A percentile compares a stretch with the other conserved stretches of the same genome.
Conservation (phyloP, 768 basidiomycete genomes). For the Suillus fuscotomentosus region DNA sequence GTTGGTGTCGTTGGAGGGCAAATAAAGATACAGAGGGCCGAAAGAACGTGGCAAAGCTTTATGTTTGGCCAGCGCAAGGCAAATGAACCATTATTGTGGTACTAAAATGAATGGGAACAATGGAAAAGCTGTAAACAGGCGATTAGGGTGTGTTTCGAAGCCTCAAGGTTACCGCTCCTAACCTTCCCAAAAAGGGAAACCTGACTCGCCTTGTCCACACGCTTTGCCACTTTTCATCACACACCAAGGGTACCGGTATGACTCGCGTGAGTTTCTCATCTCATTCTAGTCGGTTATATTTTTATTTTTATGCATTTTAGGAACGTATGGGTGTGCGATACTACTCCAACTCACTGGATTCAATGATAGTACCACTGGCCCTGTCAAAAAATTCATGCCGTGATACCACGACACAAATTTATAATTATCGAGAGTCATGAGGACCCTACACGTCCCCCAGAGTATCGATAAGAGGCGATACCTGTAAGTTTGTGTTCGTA, state of each 20-base stretch:
- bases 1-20: conserved; percentile 11
- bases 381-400: neutral
- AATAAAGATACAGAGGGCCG: conserved; percentile 33
- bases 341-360: neutral
- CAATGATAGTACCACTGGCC: neutral
- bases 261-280: neutral
- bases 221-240: conserved; percentile 1
- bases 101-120: conserved; percentile 24
- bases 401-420: neutral
- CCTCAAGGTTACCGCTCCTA: conserved; percentile 12
- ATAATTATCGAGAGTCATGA: too few relatives aligned
- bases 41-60: conserved; percentile 29
- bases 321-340: neutral
- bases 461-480: neutral
- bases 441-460: neutral
- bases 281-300: neutral
- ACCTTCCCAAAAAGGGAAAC: conserved; percentile 22
- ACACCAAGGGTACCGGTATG: neutral
- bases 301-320: neutral
- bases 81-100: conserved; percentile 22
- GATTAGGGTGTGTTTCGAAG: conserved; percentile 20
- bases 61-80: conserved; percentile 22
- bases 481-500: neutral
- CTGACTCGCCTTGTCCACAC: conserved; percentile 19
- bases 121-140: conserved; percentile 14